These are phyloP conservation scores for Kentomonas sorsogonicus DNA, from an alignment of 208 protist genomes.

Conservation along the genomic window DNA sequence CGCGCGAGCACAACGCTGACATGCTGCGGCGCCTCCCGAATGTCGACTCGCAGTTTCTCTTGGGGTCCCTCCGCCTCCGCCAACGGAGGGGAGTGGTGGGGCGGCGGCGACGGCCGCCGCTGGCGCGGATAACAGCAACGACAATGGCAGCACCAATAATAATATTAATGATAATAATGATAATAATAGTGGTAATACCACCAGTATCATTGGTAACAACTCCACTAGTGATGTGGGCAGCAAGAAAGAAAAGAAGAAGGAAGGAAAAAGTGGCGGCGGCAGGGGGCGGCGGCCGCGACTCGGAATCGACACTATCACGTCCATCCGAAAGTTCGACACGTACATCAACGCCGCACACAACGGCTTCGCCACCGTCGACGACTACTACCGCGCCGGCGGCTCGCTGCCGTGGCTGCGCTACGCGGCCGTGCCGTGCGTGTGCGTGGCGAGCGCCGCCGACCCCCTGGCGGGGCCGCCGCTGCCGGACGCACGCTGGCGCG, in stretches of 20 bases:
- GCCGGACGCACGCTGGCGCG: constrained; percentile 40
- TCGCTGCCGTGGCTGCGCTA: constrained; percentile 40
- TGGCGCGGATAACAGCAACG: no score
- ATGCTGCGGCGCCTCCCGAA: constrained; percentile 25
- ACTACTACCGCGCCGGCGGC: constrained; percentile 45
- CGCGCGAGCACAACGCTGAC: neutral
- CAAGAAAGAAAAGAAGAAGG: no score
- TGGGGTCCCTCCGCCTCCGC: no score
- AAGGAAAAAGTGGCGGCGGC: no score
- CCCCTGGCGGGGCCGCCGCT: constrained; percentile 38
- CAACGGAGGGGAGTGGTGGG: no score
- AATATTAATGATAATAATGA: constrained; percentile 29
- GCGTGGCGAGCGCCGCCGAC: constrained; percentile 42
- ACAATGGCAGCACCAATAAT: no score
- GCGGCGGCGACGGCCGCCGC: no score
- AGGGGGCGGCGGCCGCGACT: no score
- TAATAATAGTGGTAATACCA: no score
- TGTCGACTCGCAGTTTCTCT: constrained; percentile 33
- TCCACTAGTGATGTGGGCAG: no score
- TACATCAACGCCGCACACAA: constrained; percentile 35
- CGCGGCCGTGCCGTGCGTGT: constrained; percentile 28
- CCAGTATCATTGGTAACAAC: no score
- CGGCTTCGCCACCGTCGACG: constrained; percentile 41
- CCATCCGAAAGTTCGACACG: constrained; percentile 44
- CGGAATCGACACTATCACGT: no score